These are phyloP conservation scores for Lepidium africanum DNA, from an alignment of 345 rosid genomes.

Conservation along the genomic window DNA sequence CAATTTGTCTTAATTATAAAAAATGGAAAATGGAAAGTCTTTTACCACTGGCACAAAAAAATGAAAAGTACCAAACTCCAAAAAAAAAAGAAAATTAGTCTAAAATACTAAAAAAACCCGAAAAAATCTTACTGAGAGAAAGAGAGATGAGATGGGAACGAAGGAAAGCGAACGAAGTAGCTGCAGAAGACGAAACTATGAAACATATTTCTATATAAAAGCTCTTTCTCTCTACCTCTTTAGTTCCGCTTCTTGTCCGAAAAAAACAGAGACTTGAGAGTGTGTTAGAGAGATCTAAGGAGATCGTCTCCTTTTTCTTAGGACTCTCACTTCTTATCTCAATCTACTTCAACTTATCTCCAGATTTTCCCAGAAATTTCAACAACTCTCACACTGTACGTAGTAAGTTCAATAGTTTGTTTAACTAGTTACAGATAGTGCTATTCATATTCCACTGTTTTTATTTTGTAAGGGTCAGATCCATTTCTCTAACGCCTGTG, in stretches of 20 bases:
- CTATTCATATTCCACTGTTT: constrained; percentile 17
- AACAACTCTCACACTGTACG: not conserved
- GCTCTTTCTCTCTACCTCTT: not conserved
- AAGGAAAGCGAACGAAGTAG: constrained; percentile 8
- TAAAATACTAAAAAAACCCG: not conserved
- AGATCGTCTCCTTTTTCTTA: constrained; percentile 4
- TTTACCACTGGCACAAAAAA: not conserved
- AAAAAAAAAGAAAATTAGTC: not conserved
- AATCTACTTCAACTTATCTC: constrained; percentile 1
- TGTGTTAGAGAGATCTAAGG: constrained; percentile 15
- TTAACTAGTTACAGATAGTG: not conserved
- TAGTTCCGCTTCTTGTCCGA: constrained; percentile 24
- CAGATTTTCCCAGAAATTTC: constrained; percentile 4
- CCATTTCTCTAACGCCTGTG: not conserved
- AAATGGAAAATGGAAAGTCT: not conserved
- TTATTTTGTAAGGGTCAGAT: not conserved
- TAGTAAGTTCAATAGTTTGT: constrained; percentile 2
- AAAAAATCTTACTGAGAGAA: constrained; percentile 12
- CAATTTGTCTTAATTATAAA: constrained; percentile 14
- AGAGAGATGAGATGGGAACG: constrained; percentile 2
- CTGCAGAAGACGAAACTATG: not conserved
- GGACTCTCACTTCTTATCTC: constrained; percentile 9
- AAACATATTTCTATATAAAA: not conserved
- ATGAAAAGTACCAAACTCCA: not conserved
- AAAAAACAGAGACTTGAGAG: constrained; percentile 4